Percentiles rank a stretch among this genome's conserved stretches.
Conservation (phyloP, 345 rosid species). For the Raphanus sativus region DNA sequence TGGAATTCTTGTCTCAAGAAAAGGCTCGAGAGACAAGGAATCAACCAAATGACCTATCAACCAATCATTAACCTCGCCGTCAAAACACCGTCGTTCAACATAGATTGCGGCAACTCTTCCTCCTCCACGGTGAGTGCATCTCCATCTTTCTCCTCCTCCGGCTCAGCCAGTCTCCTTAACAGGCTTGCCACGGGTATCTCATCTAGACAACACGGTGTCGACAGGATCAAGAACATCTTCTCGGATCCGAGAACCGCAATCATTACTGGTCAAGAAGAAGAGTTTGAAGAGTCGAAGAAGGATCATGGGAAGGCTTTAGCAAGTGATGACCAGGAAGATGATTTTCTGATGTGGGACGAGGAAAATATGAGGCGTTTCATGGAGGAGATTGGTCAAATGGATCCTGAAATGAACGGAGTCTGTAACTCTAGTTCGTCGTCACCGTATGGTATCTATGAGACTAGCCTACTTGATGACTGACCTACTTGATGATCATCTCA, state of each 20-base stretch:
- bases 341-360: constrained; percentile 16
- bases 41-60: constrained; percentile 35
- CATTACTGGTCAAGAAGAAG: constrained; percentile 8
- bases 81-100: constrained; percentile 8
- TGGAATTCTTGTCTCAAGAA: constrained; percentile 42
- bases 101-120: constrained; percentile 4
- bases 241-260: not conserved
- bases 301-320: constrained; percentile 15
- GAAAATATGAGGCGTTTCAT: constrained; percentile 15
- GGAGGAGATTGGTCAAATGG: constrained; percentile 10
- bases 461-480: not conserved
- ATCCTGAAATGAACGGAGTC: constrained; percentile 1
- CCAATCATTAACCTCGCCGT: constrained; percentile 25
- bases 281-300: not conserved
- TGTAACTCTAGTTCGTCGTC: not conserved
- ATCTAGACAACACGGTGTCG: constrained; percentile 29
- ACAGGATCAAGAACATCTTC: constrained; percentile 29
- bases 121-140: not conserved
- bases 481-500: not conserved
- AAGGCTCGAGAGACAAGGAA: constrained; percentile 32
- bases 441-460: not conserved
- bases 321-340: constrained; percentile 1
- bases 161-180: constrained; percentile 29
- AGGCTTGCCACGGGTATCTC: constrained; percentile 28
- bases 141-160: not conserved